These are phyloP conservation scores for Protea cynaroides DNA, from an alignment of 164 flowering plant genomes.

Conservation along the genomic window DNA sequence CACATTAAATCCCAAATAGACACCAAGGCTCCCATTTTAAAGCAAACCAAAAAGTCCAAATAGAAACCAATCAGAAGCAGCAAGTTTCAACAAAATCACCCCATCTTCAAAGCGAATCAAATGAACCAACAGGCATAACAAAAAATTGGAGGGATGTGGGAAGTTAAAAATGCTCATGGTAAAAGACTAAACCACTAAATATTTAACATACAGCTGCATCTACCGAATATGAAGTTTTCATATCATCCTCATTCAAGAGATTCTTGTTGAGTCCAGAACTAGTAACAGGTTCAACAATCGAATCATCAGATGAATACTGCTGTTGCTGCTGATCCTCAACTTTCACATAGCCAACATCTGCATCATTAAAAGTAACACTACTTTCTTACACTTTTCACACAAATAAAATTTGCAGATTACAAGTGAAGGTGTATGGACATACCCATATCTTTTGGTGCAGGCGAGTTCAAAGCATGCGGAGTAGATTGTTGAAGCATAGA, in stretches of 20 bases:
- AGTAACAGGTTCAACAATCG: conserved; percentile 40
- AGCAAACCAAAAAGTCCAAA: background rate
- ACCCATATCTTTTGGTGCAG: conserved; percentile 65
- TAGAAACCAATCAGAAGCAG: background rate
- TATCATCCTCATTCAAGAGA: conserved; percentile 64
- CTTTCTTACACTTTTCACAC: background rate
- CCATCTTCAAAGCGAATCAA: background rate
- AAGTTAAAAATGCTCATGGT: background rate
- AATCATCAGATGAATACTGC: conserved; percentile 51
- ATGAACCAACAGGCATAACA: background rate
- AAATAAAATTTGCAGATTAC: background rate
- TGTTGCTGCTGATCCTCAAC: conserved; percentile 66
- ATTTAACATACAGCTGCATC: conserved; percentile 51
- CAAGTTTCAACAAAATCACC: too few relatives aligned
- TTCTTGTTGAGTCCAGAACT: conserved; percentile 45
- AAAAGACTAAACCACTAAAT: background rate
- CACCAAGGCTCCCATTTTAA: background rate
- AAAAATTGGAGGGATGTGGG: background rate
- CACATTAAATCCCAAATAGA: too few relatives aligned
- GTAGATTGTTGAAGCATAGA: conserved; percentile 45
- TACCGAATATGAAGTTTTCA: conserved; percentile 41
- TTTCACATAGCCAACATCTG: conserved; percentile 45
- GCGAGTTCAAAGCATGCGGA: conserved; percentile 41
- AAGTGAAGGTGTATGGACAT: conserved; percentile 2
- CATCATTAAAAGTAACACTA: conserved; percentile 12